Conservation (phyloP, 345 rosid species). For the Angophora floribunda region DNA sequence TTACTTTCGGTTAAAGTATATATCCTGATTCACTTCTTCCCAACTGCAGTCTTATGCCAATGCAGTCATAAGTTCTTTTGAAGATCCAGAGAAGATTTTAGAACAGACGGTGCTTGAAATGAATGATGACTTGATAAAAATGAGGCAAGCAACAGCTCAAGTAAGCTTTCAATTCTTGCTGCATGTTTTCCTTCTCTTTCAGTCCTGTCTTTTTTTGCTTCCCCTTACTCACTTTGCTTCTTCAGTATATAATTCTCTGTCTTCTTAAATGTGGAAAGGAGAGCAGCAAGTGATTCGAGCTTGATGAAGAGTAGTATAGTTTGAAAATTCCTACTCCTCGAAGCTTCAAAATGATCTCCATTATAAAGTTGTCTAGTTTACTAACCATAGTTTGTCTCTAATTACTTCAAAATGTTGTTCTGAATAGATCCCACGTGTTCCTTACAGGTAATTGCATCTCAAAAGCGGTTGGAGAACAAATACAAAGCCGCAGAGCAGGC, state of each 20-base stretch:
- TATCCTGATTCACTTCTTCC: background rate
- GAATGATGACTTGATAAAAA: slow-evolving; percentile 74
- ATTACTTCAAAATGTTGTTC: background rate
- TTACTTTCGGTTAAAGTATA: background rate
- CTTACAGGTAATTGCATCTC: slow-evolving; percentile 67
- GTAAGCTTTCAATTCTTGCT: slow-evolving; percentile 21
- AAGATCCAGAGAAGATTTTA: slow-evolving; percentile 77
- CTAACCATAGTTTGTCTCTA: background rate
- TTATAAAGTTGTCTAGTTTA: background rate
- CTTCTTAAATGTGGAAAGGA: background rate
- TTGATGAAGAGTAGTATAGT: background rate
- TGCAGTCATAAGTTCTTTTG: slow-evolving; percentile 54
- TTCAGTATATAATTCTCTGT: background rate
- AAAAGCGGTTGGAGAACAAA: slow-evolving; percentile 66
- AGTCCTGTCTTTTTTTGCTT: background rate
- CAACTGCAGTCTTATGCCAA: slow-evolving; percentile 71
- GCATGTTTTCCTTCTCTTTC: background rate
- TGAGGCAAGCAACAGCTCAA: slow-evolving; percentile 89
- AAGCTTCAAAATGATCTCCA: background rate
- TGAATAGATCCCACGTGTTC: background rate
- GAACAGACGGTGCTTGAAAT: slow-evolving; percentile 77
- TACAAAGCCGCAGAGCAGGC: slow-evolving; percentile 63
- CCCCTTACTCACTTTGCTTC: background rate
- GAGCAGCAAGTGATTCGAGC: background rate
- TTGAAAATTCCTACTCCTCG: background rate